Evolutionary conservation across 768 basidiomycete species (phyloP).

Genomic region (Pulveroboletus sp.): DNA sequence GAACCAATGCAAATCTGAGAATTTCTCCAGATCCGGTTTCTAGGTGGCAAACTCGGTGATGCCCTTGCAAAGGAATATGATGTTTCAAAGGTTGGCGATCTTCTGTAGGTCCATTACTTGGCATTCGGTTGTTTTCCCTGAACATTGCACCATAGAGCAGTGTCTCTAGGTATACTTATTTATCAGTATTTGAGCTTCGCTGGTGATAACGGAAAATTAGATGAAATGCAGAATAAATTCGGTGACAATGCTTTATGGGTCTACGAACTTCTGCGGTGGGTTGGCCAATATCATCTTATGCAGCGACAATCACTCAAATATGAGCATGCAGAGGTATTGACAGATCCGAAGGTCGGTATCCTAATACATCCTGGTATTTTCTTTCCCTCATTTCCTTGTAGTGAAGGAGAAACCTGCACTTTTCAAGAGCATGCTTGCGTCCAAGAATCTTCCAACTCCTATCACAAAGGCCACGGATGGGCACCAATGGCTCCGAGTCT

Average conservation of each 20-base stretch:
- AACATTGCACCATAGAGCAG: slow-evolving; percentile 36
- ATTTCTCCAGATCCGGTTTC: slow-evolving; percentile 69
- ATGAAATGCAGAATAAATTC: slow-evolving; percentile 75
- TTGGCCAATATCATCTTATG: background rate
- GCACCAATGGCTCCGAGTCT: slow-evolving; percentile 84
- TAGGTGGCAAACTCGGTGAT: slow-evolving; percentile 92
- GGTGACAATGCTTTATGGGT: slow-evolving; percentile 88
- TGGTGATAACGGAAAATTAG: slow-evolving; percentile 32
- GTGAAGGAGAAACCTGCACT: slow-evolving; percentile 80
- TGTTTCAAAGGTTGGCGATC: slow-evolving; percentile 83
- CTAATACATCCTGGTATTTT: background rate
- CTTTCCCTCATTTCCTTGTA: slow-evolving; percentile 28
- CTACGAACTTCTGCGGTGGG: slow-evolving; percentile 82
- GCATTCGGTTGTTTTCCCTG: background rate
- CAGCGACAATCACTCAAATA: background rate
- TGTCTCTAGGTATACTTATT: slow-evolving; percentile 49
- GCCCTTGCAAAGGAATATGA: slow-evolving; percentile 85
- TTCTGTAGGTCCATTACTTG: slow-evolving; percentile 56
- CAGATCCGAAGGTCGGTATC: slow-evolving; percentile 66
- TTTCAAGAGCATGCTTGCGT: slow-evolving; percentile 91
- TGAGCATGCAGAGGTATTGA: slow-evolving; percentile 68
- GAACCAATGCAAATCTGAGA: background rate
- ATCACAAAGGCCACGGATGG: slow-evolving; percentile 74
- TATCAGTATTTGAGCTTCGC: background rate
- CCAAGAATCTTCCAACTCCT: slow-evolving; percentile 86